Conservation (phyloP, 1,139 yeast species). For the Suhomyces choctaworum region DNA sequence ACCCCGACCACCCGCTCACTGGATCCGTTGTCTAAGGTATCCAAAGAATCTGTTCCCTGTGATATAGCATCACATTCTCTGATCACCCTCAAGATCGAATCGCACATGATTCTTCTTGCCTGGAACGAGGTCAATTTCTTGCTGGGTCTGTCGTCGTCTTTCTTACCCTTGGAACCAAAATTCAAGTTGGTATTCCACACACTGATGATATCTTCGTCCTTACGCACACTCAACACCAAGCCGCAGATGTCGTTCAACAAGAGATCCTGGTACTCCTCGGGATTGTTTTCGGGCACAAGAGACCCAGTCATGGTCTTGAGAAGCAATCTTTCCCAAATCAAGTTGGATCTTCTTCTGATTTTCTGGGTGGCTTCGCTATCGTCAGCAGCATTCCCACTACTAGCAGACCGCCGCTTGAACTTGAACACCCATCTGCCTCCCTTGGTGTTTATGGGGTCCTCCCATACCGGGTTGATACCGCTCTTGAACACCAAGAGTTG, state of each 20-base stretch:
- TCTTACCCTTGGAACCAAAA: slow-evolving; percentile 24
- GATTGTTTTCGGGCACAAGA: slow-evolving; percentile 32
- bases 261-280: slow-evolving; percentile 35
- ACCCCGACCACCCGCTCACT: slow-evolving; percentile 47
- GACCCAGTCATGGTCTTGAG: slow-evolving; percentile 48
- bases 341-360: slow-evolving; percentile 39
- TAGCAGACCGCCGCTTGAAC: slow-evolving; percentile 36
- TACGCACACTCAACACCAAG: slow-evolving; percentile 50
- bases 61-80: slow-evolving; percentile 50
- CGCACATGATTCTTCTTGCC: slow-evolving; percentile 51
- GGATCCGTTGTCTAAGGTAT: slow-evolving; percentile 35
- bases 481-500: slow-evolving; percentile 62
- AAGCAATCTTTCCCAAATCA: slow-evolving; percentile 56
- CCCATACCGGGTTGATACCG: slow-evolving; percentile 72
- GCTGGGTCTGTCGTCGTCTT: slow-evolving; percentile 22
- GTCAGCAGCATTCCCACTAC: slow-evolving; percentile 15
- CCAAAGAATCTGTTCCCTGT: slow-evolving; percentile 35
- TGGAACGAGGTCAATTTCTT: slow-evolving; percentile 45
- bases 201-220: slow-evolving; percentile 50
- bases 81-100: slow-evolving; percentile 46
- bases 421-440: slow-evolving; percentile 72
- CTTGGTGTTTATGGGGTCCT: slow-evolving; percentile 60
- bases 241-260: slow-evolving; percentile 52
- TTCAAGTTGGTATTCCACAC: slow-evolving; percentile 56
- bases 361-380: slow-evolving; percentile 18